Conservation (phyloP, 2,329 filamentous ascomycete species). For the Zalaria obscura region DNA sequence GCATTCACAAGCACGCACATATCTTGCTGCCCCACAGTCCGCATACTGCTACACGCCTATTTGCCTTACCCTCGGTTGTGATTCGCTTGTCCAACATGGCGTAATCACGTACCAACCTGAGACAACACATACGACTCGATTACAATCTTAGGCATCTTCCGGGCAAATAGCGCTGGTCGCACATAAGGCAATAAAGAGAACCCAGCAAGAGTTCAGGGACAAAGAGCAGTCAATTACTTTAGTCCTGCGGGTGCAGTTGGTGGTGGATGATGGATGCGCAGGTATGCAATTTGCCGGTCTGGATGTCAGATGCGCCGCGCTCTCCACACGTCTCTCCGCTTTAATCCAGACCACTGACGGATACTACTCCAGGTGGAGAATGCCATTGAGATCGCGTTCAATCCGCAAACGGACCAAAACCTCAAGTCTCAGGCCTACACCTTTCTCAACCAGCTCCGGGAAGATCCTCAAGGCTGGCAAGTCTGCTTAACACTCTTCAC, state of each 20-base stretch:
- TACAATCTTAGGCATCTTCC: too few species aligned
- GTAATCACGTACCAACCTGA: too few species aligned
- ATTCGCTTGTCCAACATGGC: too few species aligned
- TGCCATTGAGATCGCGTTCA: constrained; percentile 88
- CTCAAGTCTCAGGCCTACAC: constrained; percentile 74
- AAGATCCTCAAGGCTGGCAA: constrained; percentile 79
- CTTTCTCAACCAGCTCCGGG: constrained; percentile 62
- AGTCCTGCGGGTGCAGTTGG: background rate
- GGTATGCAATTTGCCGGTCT: background rate
- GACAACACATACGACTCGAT: too few species aligned
- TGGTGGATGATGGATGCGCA: constrained; percentile 8
- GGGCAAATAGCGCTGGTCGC: too few species aligned
- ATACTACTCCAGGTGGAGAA: constrained; percentile 59
- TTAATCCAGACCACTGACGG: background rate
- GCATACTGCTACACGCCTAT: too few species aligned
- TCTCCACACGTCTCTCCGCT: background rate
- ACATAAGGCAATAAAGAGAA: too few species aligned
- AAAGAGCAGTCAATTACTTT: too few species aligned
- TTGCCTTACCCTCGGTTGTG: too few species aligned
- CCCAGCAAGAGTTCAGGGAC: too few species aligned
- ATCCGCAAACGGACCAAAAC: constrained; percentile 59
- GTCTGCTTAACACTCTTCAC: constrained; percentile 78
- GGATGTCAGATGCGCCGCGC: background rate
- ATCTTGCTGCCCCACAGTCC: too few species aligned
- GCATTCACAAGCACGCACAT: too few species aligned